phyloP scores from a whole-genome alignment of 345 rosid species.

The Populus tremula region DNA sequence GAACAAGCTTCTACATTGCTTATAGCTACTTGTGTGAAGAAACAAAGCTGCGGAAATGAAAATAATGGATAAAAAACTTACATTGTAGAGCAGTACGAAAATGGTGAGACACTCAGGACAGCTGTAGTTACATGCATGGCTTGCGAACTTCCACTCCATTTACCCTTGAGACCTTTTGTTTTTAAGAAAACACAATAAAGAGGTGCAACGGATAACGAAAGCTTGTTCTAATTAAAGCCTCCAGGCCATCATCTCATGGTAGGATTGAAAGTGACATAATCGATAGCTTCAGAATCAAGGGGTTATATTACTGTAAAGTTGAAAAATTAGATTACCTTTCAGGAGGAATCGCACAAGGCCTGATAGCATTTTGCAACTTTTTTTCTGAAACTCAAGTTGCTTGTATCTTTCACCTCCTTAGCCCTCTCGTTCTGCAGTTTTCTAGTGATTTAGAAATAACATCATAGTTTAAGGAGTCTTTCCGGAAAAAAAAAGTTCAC shows the following conservation, averaged over 20 bases:
- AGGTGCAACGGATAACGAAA: not conserved
- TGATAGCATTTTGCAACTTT: slow-evolving; percentile 59
- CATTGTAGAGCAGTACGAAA: not conserved
- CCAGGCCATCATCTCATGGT: not conserved
- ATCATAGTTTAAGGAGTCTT: not conserved
- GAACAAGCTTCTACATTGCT: not conserved
- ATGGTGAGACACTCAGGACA: no score
- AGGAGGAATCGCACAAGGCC: slow-evolving; percentile 63
- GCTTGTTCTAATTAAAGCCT: not conserved
- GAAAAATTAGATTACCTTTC: slow-evolving; percentile 53
- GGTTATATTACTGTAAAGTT: not conserved
- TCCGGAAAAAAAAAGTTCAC: not conserved
- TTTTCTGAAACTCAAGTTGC: slow-evolving; percentile 66
- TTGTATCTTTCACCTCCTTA: slow-evolving; percentile 91
- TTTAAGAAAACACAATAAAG: no score
- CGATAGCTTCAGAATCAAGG: not conserved
- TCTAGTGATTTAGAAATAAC: slow-evolving; percentile 26
- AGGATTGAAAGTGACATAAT: not conserved
- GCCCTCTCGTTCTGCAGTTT: slow-evolving; percentile 95
- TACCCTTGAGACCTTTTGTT: no score
- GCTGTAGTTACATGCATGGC: no score
- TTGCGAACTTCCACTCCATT: no score
- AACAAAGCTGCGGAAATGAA: not conserved
- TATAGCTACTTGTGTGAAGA: no score
- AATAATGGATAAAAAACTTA: not conserved